phyloP scores from a whole-genome alignment of 2,329 filamentous ascomycete species.

The Lachnellula hyalina region DNA sequence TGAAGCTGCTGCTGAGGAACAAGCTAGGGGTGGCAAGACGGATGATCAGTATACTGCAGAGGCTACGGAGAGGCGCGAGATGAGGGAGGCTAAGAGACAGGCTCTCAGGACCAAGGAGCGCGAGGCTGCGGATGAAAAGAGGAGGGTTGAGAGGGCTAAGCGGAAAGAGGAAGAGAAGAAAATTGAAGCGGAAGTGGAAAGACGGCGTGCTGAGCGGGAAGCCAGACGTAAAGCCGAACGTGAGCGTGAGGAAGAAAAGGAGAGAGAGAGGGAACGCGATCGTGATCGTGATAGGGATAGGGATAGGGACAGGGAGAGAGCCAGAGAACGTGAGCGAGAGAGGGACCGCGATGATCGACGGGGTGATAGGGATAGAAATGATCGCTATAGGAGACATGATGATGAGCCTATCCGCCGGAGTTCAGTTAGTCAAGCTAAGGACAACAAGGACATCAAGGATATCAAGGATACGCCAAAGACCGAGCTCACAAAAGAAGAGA shows the following conservation, averaged over 20 bases:
- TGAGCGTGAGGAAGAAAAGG: slow-evolving; percentile 12
- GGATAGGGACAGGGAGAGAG: slow-evolving; percentile 31
- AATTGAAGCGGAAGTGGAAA: slow-evolving; percentile 9
- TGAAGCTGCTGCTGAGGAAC: slow-evolving; percentile 62
- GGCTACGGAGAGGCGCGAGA: slow-evolving; percentile 52
- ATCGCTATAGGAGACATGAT: slow-evolving; percentile 25
- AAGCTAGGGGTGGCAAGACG: slow-evolving; percentile 60
- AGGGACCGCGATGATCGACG: slow-evolving; percentile 33
- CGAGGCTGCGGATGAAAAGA: slow-evolving; percentile 42
- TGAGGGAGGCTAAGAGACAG: slow-evolving; percentile 52
- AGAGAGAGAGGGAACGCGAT: slow-evolving; percentile 16
- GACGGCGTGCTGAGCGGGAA: slow-evolving; percentile 16
- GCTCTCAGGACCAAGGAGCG: slow-evolving; percentile 37
- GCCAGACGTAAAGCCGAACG: slow-evolving; percentile 21
- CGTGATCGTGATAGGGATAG: slow-evolving; percentile 29
- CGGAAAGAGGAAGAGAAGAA: slow-evolving; percentile 24
- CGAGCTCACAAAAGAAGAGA: slow-evolving; percentile 30
- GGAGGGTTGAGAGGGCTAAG: slow-evolving; percentile 31
- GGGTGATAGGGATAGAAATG: slow-evolving; percentile 19
- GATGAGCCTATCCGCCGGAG: slow-evolving; percentile 15
- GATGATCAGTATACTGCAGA: slow-evolving; percentile 70
- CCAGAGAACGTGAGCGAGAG: slow-evolving; percentile 28
- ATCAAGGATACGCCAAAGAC: slow-evolving; percentile 13
- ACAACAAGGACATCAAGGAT: slow-evolving; percentile 5
- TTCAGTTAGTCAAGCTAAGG: slow-evolving; percentile 10